phyloP scores from a whole-genome alignment of 1,139 yeast genomes.

The Geotrichum phurueaensis region DNA sequence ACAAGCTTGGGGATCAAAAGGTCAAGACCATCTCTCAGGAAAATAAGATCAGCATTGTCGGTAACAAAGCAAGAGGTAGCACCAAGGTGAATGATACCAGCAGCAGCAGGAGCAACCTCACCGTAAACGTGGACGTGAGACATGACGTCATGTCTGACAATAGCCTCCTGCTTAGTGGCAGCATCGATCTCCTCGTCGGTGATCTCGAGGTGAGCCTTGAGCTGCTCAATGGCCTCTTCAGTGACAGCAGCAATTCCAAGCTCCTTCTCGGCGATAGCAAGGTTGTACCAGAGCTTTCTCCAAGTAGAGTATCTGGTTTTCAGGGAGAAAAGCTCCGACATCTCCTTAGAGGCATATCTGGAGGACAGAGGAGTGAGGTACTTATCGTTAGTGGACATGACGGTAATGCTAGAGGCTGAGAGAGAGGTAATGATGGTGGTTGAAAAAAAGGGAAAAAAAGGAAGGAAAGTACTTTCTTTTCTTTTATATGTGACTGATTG shows the following conservation, averaged over 20 bases:
- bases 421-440: background rate
- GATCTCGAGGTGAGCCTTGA: slow-evolving; percentile 68
- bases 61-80: slow-evolving; percentile 98
- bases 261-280: slow-evolving; percentile 93
- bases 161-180: slow-evolving; percentile 92
- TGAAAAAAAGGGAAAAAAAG: background rate
- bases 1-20: slow-evolving; percentile 88
- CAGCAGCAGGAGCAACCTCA: slow-evolving; percentile 86
- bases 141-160: slow-evolving; percentile 98
- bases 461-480: too few species aligned
- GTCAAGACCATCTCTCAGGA: slow-evolving; percentile 92
- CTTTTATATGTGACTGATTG: background rate
- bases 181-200: slow-evolving; percentile 88
- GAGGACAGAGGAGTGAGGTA: slow-evolving; percentile 92
- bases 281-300: slow-evolving; percentile 95
- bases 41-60: slow-evolving; percentile 95
- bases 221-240: slow-evolving; percentile 85
- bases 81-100: slow-evolving; percentile 96
- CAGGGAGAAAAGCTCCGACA: slow-evolving; percentile 86
- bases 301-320: slow-evolving; percentile 95
- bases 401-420: background rate
- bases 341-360: slow-evolving; percentile 95
- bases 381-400: slow-evolving; percentile 27
- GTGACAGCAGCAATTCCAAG: slow-evolving; percentile 78
- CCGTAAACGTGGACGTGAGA: slow-evolving; percentile 98